These are phyloP conservation scores for Lachnellula subtilissima DNA, from an alignment of 2,329 filamentous ascomycete species.

Conservation along the genomic window DNA sequence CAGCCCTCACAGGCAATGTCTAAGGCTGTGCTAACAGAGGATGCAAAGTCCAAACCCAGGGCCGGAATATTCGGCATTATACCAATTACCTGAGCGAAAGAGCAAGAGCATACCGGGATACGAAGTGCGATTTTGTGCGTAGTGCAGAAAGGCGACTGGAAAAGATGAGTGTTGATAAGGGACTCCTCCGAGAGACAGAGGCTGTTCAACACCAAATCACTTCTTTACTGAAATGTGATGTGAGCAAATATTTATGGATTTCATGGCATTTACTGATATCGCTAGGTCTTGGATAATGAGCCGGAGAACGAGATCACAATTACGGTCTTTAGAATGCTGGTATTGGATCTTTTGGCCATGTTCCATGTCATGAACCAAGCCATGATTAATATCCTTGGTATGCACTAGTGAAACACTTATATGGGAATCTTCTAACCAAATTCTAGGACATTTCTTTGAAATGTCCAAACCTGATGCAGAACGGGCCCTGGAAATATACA, in stretches of 20 bases:
- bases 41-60: conserved; percentile 78
- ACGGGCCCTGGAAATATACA: conserved; percentile 85
- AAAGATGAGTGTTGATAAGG: conserved; percentile 83
- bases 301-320: conserved; percentile 95
- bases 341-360: conserved; percentile 80
- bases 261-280: conserved; percentile 17
- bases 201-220: conserved; percentile 82
- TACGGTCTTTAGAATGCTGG: conserved; percentile 86
- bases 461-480: conserved; percentile 95
- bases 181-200: conserved; percentile 86
- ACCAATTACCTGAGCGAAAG: conserved; percentile 80
- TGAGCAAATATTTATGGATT: conserved; percentile 42
- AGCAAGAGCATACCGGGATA: conserved; percentile 75
- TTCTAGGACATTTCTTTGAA: conserved; percentile 88
- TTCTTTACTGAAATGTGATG: conserved; percentile 83
- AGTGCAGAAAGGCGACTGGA: conserved; percentile 78
- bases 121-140: conserved; percentile 85
- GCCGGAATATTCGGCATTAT: conserved; percentile 90
- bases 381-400: conserved; percentile 93
- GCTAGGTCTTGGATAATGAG: conserved; percentile 76
- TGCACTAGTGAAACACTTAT: conserved; percentile 23
- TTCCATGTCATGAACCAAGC: conserved; percentile 97
- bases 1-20: conserved; percentile 16
- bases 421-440: background rate
- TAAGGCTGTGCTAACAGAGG: conserved; percentile 34